A percentile compares a stretch with the other conserved stretches of the same genome.
phyloP scores from a whole-genome alignment of 2,329 filamentous ascomycete species.

The Hypocrella siamensis region DNA sequence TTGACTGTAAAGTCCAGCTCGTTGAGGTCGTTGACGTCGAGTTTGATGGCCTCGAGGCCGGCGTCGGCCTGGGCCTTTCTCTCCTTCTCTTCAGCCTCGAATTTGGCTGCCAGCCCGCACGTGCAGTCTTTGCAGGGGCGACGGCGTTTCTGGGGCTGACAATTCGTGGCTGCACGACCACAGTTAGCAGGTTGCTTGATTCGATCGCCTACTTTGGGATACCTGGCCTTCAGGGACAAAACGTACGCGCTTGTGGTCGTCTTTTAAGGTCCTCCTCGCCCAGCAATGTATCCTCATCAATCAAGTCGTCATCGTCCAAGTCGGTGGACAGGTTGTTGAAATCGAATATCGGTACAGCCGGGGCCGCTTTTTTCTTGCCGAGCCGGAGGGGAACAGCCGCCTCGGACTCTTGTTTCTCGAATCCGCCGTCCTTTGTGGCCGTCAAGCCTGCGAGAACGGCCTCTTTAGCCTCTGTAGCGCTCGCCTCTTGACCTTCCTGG shows the following conservation, averaged over 20 bases:
- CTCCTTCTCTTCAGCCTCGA: constrained; percentile 72
- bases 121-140: constrained; percentile 97
- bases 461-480: constrained; percentile 43
- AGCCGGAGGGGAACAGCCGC: constrained; percentile 36
- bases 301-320: constrained; percentile 63
- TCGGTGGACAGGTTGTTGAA: constrained; percentile 29
- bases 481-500: constrained; percentile 46
- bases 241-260: constrained; percentile 68
- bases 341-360: constrained; percentile 30
- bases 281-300: constrained; percentile 80
- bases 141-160: constrained; percentile 78
- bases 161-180: constrained; percentile 51
- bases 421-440: constrained; percentile 42
- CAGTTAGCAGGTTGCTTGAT: too few relatives aligned
- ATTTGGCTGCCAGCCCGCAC: constrained; percentile 73
- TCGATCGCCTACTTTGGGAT: too few relatives aligned
- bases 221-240: not conserved
- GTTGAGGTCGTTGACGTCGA: constrained; percentile 58
- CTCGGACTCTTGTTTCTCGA: constrained; percentile 56
- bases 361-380: constrained; percentile 18
- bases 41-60: constrained; percentile 55
- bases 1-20: constrained; percentile 97
- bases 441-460: constrained; percentile 72
- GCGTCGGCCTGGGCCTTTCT: constrained; percentile 48
- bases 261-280: constrained; percentile 70